Conservation (phyloP, 2,329 filamentous ascomycete genomes). For the Pseudogymnoascus sp. region DNA sequence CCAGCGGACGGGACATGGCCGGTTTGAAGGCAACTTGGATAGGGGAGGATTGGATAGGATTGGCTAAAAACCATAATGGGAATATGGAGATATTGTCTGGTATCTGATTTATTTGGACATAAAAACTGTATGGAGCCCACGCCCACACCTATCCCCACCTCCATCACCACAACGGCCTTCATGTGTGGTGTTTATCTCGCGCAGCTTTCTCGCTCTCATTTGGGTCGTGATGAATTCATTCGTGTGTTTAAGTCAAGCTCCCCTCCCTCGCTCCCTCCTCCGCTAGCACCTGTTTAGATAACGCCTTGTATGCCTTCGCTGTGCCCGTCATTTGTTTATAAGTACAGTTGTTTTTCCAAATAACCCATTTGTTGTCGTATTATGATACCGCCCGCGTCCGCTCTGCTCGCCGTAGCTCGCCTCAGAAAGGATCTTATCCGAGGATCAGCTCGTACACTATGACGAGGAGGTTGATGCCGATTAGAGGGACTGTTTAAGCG, state of each 20-base stretch:
- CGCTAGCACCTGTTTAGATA: not conserved
- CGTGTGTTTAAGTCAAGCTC: not conserved
- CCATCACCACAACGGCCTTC: no score
- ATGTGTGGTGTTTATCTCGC: no score
- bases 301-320: not conserved
- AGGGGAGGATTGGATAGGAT: not conserved
- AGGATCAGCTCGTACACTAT: constrained; percentile 75
- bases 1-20: not conserved
- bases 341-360: not conserved
- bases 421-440: constrained; percentile 38
- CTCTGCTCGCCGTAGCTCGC: no score
- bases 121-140: no score
- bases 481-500: constrained; percentile 60
- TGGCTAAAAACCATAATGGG: not conserved
- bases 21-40: not conserved
- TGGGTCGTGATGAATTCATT: not conserved
- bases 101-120: no score
- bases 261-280: not conserved
- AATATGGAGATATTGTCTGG: not conserved
- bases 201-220: no score
- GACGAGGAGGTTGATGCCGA: constrained; percentile 72
- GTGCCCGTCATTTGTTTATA: not conserved
- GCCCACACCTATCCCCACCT: no score
- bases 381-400: not conserved
- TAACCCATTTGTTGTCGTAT: not conserved